A percentile compares a stretch with the other conserved stretches of the same genome.
These are phyloP conservation scores for Pseudocercospora pini-densiflorae DNA, from an alignment of 2,329 filamentous ascomycete species.

Conservation along the genomic window DNA sequence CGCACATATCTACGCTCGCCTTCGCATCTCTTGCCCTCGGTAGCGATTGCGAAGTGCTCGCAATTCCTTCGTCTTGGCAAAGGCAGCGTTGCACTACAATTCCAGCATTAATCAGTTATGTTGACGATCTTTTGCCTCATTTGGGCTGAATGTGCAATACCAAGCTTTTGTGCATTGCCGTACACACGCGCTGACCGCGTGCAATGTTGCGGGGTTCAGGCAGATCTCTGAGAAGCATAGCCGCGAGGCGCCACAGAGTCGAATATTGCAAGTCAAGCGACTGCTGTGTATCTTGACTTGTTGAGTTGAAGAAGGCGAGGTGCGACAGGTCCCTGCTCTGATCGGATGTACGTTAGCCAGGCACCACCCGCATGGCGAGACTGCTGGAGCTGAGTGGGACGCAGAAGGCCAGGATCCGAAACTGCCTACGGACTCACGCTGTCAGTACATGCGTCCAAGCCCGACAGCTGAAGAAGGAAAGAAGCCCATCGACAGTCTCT, in stretches of 20 bases:
- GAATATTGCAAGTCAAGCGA: no score
- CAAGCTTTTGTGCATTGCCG: conserved; percentile 16
- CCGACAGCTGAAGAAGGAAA: no score
- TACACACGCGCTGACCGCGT: conserved; percentile 1
- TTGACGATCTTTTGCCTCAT: conserved; percentile 14
- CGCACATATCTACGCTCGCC: background rate
- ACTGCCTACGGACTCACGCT: no score
- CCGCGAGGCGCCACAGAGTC: background rate
- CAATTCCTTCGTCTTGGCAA: conserved; percentile 11
- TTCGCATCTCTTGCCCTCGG: background rate
- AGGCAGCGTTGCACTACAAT: background rate
- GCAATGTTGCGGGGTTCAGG: background rate
- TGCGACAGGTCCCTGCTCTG: no score
- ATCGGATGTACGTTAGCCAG: no score
- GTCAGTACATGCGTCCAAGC: no score
- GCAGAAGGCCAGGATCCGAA: no score
- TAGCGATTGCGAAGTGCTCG: background rate
- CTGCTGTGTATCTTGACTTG: no score
- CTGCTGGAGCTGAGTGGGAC: no score
- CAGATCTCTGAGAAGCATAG: background rate
- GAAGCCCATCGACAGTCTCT: no score
- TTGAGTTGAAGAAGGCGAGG: no score
- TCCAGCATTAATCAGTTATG: background rate
- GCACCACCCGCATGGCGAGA: no score
- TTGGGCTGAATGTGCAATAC: conserved; percentile 10